phyloP scores from a whole-genome alignment of 2,329 filamentous ascomycete species.

The Byssothecium circinans region DNA sequence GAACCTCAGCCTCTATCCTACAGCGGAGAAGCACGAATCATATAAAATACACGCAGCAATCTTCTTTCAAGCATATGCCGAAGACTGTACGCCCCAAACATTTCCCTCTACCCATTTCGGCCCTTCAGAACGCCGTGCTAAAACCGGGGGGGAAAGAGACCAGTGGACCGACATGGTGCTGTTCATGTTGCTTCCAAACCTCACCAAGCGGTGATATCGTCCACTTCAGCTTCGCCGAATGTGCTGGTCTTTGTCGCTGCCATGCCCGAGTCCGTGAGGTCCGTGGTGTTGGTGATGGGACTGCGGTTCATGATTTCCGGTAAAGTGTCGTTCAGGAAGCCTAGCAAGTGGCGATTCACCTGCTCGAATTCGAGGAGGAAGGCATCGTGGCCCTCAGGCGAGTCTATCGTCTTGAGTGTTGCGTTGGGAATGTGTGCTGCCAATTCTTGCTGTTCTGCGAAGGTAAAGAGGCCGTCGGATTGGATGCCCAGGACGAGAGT shows the following conservation, averaged over 20 bases:
- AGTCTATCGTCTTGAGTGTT: conserved; percentile 83
- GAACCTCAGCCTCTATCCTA: conserved; percentile 34
- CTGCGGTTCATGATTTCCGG: conserved; percentile 79
- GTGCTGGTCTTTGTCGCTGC: conserved; percentile 83
- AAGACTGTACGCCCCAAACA: conserved; percentile 30
- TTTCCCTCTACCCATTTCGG: conserved; percentile 2
- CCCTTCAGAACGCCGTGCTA: conserved; percentile 30
- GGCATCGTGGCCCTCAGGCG: conserved; percentile 92
- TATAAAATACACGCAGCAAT: conserved; percentile 24
- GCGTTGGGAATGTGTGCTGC: conserved; percentile 79
- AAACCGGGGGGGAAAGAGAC: neutral
- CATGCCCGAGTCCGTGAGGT: conserved; percentile 43
- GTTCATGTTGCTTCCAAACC: neutral
- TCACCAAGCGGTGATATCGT: conserved; percentile 94
- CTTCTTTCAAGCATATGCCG: conserved; percentile 45
- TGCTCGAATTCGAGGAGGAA: conserved; percentile 97
- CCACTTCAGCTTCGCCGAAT: conserved; percentile 93
- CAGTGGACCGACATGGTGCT: neutral
- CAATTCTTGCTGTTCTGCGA: conserved; percentile 92
- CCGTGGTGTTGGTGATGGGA: conserved; percentile 45
- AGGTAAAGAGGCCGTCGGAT: conserved; percentile 93
- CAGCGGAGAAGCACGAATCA: conserved; percentile 16
- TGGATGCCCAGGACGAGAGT: conserved; percentile 91
- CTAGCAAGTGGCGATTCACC: conserved; percentile 84
- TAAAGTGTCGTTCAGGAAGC: conserved; percentile 78